These are phyloP conservation scores for Isatis tinctoria DNA, from an alignment of 345 rosid species.

Conservation along the genomic window DNA sequence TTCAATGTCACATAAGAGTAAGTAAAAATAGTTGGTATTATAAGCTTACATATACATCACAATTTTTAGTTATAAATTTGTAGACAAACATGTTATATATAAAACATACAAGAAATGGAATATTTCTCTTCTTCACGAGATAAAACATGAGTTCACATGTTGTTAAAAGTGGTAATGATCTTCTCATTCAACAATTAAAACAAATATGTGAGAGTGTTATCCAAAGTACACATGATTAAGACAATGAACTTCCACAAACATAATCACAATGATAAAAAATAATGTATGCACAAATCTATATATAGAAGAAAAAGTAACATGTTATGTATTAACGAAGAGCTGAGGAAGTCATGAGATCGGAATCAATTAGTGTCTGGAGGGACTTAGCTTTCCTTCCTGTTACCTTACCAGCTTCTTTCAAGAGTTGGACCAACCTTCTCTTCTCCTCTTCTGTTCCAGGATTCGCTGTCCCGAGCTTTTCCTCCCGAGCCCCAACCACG, in stretches of 20 bases:
- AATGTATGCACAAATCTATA: constrained; percentile 26
- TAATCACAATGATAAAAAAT: constrained; percentile 1
- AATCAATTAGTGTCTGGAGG: constrained; percentile 79
- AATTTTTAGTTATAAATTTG: too few species aligned
- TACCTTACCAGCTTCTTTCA: constrained; percentile 79
- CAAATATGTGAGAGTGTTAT: constrained; percentile 8
- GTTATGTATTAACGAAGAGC: constrained; percentile 6
- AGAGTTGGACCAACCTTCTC: constrained; percentile 63
- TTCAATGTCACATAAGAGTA: too few species aligned
- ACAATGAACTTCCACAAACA: constrained; percentile 21
- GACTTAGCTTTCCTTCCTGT: constrained; percentile 67
- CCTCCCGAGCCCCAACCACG: constrained; percentile 76
- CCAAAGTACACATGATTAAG: constrained; percentile 12
- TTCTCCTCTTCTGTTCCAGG: constrained; percentile 92
- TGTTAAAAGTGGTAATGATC: not conserved
- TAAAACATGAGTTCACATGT: not conserved
- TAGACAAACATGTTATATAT: too few species aligned
- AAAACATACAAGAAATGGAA: not conserved
- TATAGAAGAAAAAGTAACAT: not conserved
- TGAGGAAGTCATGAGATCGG: constrained; percentile 30
- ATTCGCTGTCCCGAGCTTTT: constrained; percentile 86
- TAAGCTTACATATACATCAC: too few species aligned
- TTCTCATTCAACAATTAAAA: constrained; percentile 24
- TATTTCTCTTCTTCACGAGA: not conserved
- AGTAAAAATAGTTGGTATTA: too few species aligned